phyloP scores from a whole-genome alignment of 441 rosid genomes.

The Macaranga tanarius region DNA sequence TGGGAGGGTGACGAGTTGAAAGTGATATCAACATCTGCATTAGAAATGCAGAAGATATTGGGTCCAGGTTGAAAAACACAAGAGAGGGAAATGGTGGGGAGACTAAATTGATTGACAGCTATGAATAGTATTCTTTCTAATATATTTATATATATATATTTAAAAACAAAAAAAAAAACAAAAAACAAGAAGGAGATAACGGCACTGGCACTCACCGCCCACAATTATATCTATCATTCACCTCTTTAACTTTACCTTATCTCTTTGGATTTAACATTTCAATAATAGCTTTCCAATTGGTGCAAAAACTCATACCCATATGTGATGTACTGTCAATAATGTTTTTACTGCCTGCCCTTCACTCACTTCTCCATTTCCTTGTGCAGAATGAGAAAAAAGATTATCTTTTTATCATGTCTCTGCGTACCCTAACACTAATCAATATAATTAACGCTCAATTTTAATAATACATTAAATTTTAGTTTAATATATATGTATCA shows the following conservation, averaged over 20 bases:
- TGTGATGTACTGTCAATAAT: neutral
- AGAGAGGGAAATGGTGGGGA: conserved; percentile 24
- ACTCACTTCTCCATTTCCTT: neutral
- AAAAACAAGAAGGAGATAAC: conserved; percentile 22
- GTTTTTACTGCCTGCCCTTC: conserved; percentile 5
- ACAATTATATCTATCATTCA: conserved; percentile 12
- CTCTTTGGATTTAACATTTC: conserved; percentile 28
- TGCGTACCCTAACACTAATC: too few relatives aligned
- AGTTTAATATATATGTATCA: too few relatives aligned
- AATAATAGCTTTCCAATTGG: conserved; percentile 28
- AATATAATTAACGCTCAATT: too few relatives aligned
- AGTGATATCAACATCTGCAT: neutral
- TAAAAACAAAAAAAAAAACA: too few relatives aligned
- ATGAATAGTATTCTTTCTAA: conserved; percentile 22
- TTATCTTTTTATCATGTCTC: too few relatives aligned
- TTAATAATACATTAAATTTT: too few relatives aligned
- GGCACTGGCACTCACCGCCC: conserved; percentile 23
- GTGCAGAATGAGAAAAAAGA: neutral
- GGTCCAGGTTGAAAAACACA: conserved; percentile 26
- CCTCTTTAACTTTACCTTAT: conserved; percentile 29
- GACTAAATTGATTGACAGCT: conserved; percentile 33
- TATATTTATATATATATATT: too few relatives aligned
- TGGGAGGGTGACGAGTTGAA: neutral
- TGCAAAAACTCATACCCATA: conserved; percentile 17
- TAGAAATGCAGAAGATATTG: conserved; percentile 21